Conservation (phyloP, 2,329 filamentous ascomycete genomes). For the Corynespora cassiicola region DNA sequence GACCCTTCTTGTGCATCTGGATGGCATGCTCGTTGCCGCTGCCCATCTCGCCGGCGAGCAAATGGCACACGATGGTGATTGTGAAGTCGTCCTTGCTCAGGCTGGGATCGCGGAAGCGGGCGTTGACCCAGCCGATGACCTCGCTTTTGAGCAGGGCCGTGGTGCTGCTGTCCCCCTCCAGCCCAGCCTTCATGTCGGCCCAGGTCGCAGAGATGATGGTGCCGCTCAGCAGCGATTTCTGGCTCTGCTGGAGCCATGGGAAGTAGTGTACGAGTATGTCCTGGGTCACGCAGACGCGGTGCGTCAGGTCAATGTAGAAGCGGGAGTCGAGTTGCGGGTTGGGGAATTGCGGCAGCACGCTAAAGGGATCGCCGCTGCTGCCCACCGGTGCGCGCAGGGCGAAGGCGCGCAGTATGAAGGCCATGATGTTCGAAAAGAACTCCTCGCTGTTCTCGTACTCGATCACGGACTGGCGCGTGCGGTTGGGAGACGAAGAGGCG, state of each 20-base stretch:
- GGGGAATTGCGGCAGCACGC: conserved; percentile 26
- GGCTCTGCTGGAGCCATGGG: too few relatives aligned
- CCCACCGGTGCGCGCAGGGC: conserved; percentile 19
- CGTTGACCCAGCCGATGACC: conserved; percentile 32
- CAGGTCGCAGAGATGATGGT: conserved; percentile 31
- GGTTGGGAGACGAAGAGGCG: conserved; percentile 5
- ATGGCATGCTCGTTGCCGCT: conserved; percentile 34
- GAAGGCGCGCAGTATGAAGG: conserved; percentile 16
- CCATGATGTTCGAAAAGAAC: conserved; percentile 17
- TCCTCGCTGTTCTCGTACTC: conserved; percentile 27
- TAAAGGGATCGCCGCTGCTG: conserved; percentile 28
- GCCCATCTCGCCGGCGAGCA: conserved; percentile 39
- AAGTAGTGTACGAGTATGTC: too few relatives aligned
- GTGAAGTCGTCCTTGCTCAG: conserved; percentile 28
- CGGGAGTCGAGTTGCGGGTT: conserved; percentile 20
- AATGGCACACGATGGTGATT: conserved; percentile 35
- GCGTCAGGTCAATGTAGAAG: too few relatives aligned
- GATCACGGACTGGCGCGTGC: conserved; percentile 9
- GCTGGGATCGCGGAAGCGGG: conserved; percentile 18
- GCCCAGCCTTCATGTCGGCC: conserved; percentile 33
- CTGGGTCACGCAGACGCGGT: too few relatives aligned
- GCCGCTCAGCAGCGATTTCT: conserved; percentile 33
- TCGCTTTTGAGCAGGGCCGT: conserved; percentile 34
- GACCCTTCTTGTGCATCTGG: conserved; percentile 28
- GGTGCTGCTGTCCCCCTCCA: conserved; percentile 29